Evolutionary conservation across 2,329 filamentous ascomycete genomes (phyloP), one percentile per base, ranked within the genome.

Genomic region (Didymellaceae sp.): DNA sequence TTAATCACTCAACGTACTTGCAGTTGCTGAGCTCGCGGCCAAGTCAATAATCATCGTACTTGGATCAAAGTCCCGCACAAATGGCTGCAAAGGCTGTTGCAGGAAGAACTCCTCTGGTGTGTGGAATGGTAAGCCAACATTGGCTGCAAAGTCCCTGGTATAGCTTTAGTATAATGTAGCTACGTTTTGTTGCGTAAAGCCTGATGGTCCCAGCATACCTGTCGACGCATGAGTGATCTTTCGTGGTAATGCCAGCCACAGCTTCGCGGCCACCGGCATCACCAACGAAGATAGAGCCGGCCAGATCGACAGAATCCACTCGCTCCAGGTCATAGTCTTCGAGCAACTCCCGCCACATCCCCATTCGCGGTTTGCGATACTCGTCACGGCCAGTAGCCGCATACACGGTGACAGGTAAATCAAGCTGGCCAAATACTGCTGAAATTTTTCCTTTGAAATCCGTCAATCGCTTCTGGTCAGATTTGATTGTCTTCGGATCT

Each of bases 71-170:
- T 83, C 77, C 46, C 89, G 81, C 8, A 74, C 73, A 66, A 90
- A 94, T 1, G 84, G 81, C 57, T 86, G 81, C 1, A 88, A 78
- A 18, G 81, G 66, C 61, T 90, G 83, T 1, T 81, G 81, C 1
- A 93, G 81, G 68, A 97, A 97, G 75, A 87, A 96, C 71, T 97
- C 92, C 67, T 99, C 94, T 0, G 94, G 94, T 0, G 93, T 96
- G 49, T 86, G 78, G 71, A 93, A 99, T 10, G 77, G 69, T 58
- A 99, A 84, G 4, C 90, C 90, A 10, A 92, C 76, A 66, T 99
- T 97, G 54, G 86, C 80, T 3, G 94, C 93, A 62, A 97, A 88
- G 65, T 97, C 89, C 49, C 59, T 70, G 46, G 14, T 22, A 31
- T 18, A 18, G 4, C 2, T 38, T 52, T 46, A 52, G 48, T 17